Conservation (phyloP, 1,284 basidiomycete species). For the Moniliella sp. region DNA sequence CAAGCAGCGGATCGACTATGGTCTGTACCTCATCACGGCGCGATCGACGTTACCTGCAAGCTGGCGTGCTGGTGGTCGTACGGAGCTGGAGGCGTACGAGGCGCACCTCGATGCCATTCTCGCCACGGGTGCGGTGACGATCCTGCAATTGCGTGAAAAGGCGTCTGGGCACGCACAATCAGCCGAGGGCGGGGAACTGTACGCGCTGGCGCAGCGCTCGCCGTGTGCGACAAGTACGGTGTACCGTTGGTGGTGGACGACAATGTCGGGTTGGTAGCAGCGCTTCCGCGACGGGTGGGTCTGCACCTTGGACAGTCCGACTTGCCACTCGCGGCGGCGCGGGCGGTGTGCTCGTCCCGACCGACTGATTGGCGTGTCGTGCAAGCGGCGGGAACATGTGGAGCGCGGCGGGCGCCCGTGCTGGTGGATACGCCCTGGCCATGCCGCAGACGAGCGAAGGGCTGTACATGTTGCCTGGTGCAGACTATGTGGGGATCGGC, state of each 20-base stretch:
- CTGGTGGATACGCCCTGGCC: no score
- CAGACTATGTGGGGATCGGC: conserved; percentile 71
- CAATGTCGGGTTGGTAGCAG: conserved; percentile 17
- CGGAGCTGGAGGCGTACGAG: conserved; percentile 43
- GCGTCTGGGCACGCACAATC: conserved; percentile 3
- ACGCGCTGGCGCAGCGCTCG: no score
- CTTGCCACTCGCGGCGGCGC: conserved; percentile 52
- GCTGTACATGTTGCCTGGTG: no score
- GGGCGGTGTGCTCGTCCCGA: conserved; percentile 43
- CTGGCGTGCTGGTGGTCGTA: no score
- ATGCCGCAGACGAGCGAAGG: background rate
- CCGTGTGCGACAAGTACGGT: no score
- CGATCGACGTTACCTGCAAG: no score
- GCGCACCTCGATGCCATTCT: conserved; percentile 59
- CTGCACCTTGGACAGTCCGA: conserved; percentile 81
- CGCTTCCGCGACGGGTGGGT: conserved; percentile 43
- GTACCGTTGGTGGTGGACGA: conserved; percentile 68
- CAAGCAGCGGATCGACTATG: background rate
- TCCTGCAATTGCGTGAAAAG: conserved; percentile 46
- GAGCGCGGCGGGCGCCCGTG: no score
- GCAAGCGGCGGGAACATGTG: conserved; percentile 41
- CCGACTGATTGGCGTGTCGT: conserved; percentile 60
- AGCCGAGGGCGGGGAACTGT: no score
- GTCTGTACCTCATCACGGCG: background rate
- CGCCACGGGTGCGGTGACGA: conserved; percentile 60